Conservation (phyloP, 257 asterid genomes). For the Nicotiana knightiana region DNA sequence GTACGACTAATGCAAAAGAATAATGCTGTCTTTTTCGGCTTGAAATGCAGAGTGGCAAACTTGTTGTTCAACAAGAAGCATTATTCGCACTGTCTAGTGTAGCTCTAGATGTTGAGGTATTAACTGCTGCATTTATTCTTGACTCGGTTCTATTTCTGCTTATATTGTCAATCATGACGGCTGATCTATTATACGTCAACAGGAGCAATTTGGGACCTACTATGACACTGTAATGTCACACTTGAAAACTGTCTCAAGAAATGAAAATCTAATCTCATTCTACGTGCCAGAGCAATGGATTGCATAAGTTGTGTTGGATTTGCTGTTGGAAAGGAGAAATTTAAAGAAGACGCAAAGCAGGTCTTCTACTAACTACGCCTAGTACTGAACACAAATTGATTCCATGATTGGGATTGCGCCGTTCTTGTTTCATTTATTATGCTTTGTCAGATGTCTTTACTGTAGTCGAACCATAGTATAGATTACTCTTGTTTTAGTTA, state of each 20-base stretch:
- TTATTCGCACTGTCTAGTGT: too few species aligned
- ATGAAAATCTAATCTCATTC: conserved; percentile 84
- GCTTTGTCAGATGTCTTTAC: too few species aligned
- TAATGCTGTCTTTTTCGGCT: too few species aligned
- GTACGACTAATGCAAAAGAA: too few species aligned
- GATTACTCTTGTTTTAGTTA: too few species aligned
- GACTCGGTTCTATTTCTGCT: not conserved
- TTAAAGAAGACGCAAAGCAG: conserved; percentile 15
- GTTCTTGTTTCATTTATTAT: too few species aligned
- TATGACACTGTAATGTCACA: conserved; percentile 86
- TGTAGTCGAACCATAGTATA: too few species aligned
- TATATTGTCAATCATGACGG: not conserved
- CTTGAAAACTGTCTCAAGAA: conserved; percentile 70
- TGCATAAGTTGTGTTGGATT: conserved; percentile 90
- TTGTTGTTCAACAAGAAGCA: too few species aligned
- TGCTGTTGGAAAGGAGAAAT: conserved; percentile 88
- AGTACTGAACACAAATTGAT: too few species aligned
- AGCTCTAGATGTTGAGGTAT: too few species aligned
- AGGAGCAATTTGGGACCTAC: conserved; percentile 77
- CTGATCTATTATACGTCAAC: not conserved
- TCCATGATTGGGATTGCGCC: too few species aligned
- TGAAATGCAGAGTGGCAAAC: not conserved
- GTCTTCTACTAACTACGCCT: too few species aligned
- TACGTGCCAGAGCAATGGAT: conserved; percentile 25
- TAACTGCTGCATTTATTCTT: not conserved